A percentile compares a stretch with the other conserved stretches of the same genome.
These are phyloP conservation scores for Lachnellula suecica DNA, from an alignment of 2,329 filamentous ascomycete genomes.

Conservation along the genomic window DNA sequence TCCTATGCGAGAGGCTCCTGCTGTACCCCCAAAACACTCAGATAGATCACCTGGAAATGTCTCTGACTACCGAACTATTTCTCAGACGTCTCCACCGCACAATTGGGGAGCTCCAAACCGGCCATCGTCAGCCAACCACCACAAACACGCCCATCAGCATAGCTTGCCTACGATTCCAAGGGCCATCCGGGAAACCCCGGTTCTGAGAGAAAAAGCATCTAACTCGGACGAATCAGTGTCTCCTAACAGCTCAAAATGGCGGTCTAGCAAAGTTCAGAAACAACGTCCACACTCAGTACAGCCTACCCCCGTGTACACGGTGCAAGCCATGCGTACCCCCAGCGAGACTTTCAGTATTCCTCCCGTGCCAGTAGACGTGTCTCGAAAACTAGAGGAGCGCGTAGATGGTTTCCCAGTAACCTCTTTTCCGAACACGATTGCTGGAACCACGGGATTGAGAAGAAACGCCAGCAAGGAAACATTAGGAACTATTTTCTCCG, in stretches of 20 bases:
- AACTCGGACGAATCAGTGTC: background rate
- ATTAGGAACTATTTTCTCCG: conserved; percentile 28
- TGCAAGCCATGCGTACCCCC: conserved; percentile 23
- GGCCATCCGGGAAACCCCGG: background rate
- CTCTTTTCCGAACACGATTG: conserved; percentile 22
- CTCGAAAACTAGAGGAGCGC: conserved; percentile 19
- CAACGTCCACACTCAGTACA: conserved; percentile 8
- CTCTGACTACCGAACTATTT: too few species aligned
- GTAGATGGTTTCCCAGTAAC: conserved; percentile 22
- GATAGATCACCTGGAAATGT: too few species aligned
- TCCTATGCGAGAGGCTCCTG: conserved; percentile 14
- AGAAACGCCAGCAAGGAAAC: conserved; percentile 27
- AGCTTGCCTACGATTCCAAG: conserved; percentile 11
- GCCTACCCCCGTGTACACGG: conserved; percentile 18
- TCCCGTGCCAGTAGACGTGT: conserved; percentile 16
- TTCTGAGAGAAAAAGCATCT: background rate
- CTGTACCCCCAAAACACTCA: conserved; percentile 10
- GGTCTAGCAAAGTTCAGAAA: conserved; percentile 5
- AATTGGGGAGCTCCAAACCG: background rate
- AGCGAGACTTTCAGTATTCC: conserved; percentile 21
- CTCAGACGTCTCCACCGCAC: background rate
- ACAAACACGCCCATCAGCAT: conserved; percentile 6
- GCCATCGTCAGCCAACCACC: conserved; percentile 3
- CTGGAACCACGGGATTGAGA: conserved; percentile 8
- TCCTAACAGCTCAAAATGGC: background rate